Base-by-base conservation (phyloP, 768 basidiomycete genomes). In the Mycena vitilis region DNA sequence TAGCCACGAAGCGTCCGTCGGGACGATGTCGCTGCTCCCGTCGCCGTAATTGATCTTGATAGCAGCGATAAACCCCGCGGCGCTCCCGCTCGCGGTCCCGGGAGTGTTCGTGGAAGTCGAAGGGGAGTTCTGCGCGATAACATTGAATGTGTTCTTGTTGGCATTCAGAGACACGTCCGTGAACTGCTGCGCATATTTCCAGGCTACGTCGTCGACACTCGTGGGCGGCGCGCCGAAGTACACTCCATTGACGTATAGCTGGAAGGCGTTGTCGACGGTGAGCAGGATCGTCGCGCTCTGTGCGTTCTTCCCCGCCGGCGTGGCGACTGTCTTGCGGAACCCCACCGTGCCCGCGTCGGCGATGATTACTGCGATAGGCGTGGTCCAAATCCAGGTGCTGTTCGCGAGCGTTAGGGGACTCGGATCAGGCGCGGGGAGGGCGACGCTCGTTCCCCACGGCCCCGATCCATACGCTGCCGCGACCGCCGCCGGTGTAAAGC, bases 321-420 rank as follows among this genome's bases (percentile, higher is more conserved):
- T 60, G 16, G 40, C 1, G 23, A 69, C 15, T 2, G 49, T 64
- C 49, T 48, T 58, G 15, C 62, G 57, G 45, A 69, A 69, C 20
- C 62, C 68, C 2, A 69, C 63, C 11, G 16, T 36, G 2, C 49
- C 63, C 8, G 13, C 42, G 5, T 63, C 40, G 13, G 62, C 56
- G 10, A 1, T 20, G 0, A 20, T n/a, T 1, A 1, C 16, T 5
- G 68, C 62, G 23, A 25, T 30, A 37, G 45, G 4, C 11, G 57
- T 54, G 10, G 62, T 54, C 68, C 68, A 69, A 30, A 69, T 58
- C 68, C 68, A 69, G 25, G 12, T 40, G 37, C 63, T 65, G 7
- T n/a, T 52, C 9, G 34, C 18, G 7, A 69, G 44, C 36, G 45
- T 54, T 7, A 57, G 58, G 16, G 63, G 37, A 42, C n/a, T 37